A percentile compares a stretch with the other conserved stretches of the same genome.
Conservation (phyloP, 2,329 filamentous ascomycete species). For the Chrysoporthe deuterocubensis region DNA sequence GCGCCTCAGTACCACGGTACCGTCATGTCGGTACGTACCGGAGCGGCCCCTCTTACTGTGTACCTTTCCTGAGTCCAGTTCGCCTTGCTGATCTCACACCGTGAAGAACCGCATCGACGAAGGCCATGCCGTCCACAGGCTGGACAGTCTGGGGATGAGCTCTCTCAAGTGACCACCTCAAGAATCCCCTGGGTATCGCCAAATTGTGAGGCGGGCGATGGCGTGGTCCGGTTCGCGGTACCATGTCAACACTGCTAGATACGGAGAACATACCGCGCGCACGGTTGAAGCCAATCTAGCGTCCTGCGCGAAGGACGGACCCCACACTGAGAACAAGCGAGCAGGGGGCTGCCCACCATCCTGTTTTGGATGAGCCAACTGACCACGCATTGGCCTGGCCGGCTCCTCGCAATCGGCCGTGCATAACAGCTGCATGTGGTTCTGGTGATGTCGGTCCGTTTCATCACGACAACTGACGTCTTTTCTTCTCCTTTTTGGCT, state of each 20-base stretch:
- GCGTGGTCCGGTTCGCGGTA: not conserved
- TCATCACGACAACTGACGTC: not conserved
- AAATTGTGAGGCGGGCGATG: not conserved
- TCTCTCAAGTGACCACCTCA: not conserved
- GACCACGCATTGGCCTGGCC: not conserved
- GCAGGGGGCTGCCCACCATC: not conserved
- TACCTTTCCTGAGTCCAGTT: not conserved
- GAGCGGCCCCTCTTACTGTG: conserved; percentile 18
- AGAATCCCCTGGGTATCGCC: not conserved
- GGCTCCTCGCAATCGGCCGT: not conserved
- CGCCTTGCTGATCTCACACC: not conserved
- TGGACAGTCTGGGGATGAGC: not conserved
- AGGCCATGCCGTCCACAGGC: not conserved
- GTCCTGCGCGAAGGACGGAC: conserved; percentile 10
- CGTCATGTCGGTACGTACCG: conserved; percentile 22
- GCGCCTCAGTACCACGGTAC: conserved; percentile 18
- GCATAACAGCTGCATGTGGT: not conserved
- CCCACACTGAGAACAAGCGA: conserved; percentile 6
- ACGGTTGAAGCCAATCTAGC: conserved; percentile 35
- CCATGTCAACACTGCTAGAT: not conserved
- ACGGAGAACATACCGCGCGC: conserved; percentile 25
- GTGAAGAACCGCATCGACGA: not conserved
- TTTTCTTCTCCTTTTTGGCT: not conserved
- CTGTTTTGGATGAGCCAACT: not conserved
- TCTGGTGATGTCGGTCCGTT: not conserved